Base-by-base conservation (phyloP, 2,329 filamentous ascomycete species). In the Lachnellula hyalina region DNA sequence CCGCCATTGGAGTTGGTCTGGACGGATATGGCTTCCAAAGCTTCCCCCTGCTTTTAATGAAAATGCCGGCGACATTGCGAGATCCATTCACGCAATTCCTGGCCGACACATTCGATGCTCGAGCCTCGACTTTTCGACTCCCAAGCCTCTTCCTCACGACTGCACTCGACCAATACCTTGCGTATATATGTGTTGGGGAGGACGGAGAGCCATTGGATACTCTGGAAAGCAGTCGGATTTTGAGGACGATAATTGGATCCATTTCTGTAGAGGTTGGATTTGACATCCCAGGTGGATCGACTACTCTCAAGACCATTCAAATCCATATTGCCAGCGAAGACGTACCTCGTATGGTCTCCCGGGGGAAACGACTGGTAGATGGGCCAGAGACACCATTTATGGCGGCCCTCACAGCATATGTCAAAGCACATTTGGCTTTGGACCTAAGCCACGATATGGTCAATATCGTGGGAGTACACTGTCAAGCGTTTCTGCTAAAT, bases 61-160 rank as follows among this genome's bases (percentile, higher is more conserved):
- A 73, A 55, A 77, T 78, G 75, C 74, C 75, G 0, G 68, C 65
- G 1, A 63, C 72, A 0, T 57, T 77, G 4, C 70, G 74, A 21
- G 70, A 75, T 9, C 67, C 71, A 9, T 73, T 77, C 49, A 61
- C 73, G 11, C 67, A 73, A 36, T 77, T 74, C 61, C 64, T 78
- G 21, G 55, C 68, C 8, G 72, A 68, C 1, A 70, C 68, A 28
- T 78, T 77, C 58, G 75, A 78, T 62, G 67, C 71, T 4, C 69
- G 72, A 54, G 62, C 73, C 15, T 71, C 72, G 1, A 61, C 66
- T 7, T 40, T 77, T 48, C 67, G 63, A 17, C 67, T 76, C 12
- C 62, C 68, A 6, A 69, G 72, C 5, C 50, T 56, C 5, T 73
- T 74, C 53, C 63, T 77, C 40, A 69, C 65, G 4, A 47, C 55